Base-by-base conservation (phyloP, 1,139 yeast genomes). In the Lodderomyces pseudojiufengensis region DNA sequence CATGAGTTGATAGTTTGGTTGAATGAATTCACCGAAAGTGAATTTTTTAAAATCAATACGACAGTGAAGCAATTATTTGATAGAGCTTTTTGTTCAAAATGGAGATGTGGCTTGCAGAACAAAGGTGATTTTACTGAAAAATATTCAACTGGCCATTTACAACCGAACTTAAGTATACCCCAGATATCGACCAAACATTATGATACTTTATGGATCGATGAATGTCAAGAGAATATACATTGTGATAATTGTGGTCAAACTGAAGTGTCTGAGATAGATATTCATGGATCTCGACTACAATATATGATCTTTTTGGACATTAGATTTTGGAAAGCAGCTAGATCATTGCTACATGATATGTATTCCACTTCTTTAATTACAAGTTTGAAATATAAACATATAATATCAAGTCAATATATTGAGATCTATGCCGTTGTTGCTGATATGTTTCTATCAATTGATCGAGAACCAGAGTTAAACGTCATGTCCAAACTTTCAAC, bases 401-500 rank as follows among this genome's bases (percentile, higher is more conserved):
- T 79, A 23, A 63, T 87, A 29, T 84, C 87, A 9, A 78, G 79
- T 27, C 94, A 87, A 50, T 88, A 87, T 51, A 84, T 88, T 29
- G 95, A 87, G 48, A 66, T 87, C 1, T 88, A 90, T 53, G 88
- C 95, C 0, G 72, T 76, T 3, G 62, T 88, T n/a, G 79, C 87
- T 0, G 90, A 87, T 47, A 73, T 76, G 70, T 87, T 76, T 54
- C 72, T 81, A 41, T 68, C 75, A 0, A 71, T 78, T 38, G 95
- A 85, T 43, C 65, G 90, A 32, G 97, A 88, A 42, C 94, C 95
- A 0, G 96, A 90, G 47, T 68, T 76, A 44, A 84, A 88, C 27
- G 70, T 87, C 15, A 78, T 88, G 76, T 70, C 82, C 25, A 72
- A 80, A 7, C 54, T 92, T 14, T 84, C 96, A 0, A 84, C 95